Conservation (phyloP, 176 grass and related monocot genomes). For the Triticum monococcum region DNA sequence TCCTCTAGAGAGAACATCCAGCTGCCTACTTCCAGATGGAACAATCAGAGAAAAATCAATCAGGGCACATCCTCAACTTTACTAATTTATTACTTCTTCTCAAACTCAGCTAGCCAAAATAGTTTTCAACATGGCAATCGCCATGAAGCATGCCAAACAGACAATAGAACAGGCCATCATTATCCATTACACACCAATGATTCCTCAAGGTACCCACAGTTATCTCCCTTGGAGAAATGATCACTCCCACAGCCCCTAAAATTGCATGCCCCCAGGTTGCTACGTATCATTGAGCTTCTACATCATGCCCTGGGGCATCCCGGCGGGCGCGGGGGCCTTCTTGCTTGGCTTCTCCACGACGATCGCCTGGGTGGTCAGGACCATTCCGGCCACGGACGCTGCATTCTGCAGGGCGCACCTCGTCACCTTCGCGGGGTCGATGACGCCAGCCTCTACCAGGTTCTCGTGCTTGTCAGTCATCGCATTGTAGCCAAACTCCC, state of each 20-base stretch:
- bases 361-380: slow-evolving; percentile 81
- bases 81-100: background rate
- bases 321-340: slow-evolving; percentile 37
- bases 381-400: slow-evolving; percentile 77
- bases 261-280: too few relatives aligned
- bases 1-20: too few relatives aligned
- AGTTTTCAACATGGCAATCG: background rate
- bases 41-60: too few relatives aligned
- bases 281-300: background rate
- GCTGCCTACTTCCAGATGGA: too few relatives aligned
- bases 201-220: background rate
- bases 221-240: background rate
- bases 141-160: background rate
- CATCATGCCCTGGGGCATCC: slow-evolving; percentile 42
- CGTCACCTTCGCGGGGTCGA: slow-evolving; percentile 80
- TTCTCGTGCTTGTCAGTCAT: slow-evolving; percentile 85
- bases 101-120: background rate
- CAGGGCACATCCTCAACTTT: too few relatives aligned
- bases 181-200: background rate
- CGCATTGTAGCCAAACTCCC: slow-evolving; percentile 90
- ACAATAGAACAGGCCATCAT: background rate
- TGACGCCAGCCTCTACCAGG: slow-evolving; percentile 79
- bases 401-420: slow-evolving; percentile 84
- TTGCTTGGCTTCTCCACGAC: slow-evolving; percentile 87
- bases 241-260: too few relatives aligned